Evolutionary conservation across 257 asterid genomes (phyloP), one percentile per base, ranked within the genome.

Genomic region (Nicotiana tabacum): DNA sequence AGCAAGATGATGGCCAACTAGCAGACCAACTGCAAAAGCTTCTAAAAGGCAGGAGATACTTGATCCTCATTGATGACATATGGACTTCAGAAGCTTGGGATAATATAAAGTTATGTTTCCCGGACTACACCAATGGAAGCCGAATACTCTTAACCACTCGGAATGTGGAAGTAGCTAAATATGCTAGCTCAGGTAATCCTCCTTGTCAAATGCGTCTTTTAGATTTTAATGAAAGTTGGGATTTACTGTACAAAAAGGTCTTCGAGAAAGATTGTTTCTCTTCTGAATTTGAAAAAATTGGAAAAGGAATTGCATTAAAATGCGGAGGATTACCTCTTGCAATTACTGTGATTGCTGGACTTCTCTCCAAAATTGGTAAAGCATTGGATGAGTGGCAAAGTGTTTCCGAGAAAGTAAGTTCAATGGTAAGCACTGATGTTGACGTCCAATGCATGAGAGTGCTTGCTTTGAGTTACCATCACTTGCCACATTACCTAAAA

Each of bases 61-160:
- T 84, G 46, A 32, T 84, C 9, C 66, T 84, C 11, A 24, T 80
- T 79, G 86, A 84, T 46, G 84, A 84, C 53, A 33, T 84, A 39
- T 80, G 84, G 83, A 27, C 21, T n/a, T 29, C 0, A 17, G 24
- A 24, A 15, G 66, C 67, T 56, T 84, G 43, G 43, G 43, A 67
- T n/a, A 81, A 37, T 4, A 39, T 84, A 3, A 15, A n/a, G 6
- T 0, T 9, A 27, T 39, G 21, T 21, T 21, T 21, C 21, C 21
- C 21, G 21, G 21, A 21, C 21, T 21, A 21, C 21, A 21, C 21
- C 11, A 83, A 66, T n/a, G 70, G 86, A 37, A 83, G 83, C 53
- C 43, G 83, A 57, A 79, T 83, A 21, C 60, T 83, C 29, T 48
- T 83, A 6, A 83, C 86, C 2, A 83, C 81, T 67, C 80, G 83